phyloP scores from a whole-genome alignment of 805 yeast species.

The Ogataea neopini region DNA sequence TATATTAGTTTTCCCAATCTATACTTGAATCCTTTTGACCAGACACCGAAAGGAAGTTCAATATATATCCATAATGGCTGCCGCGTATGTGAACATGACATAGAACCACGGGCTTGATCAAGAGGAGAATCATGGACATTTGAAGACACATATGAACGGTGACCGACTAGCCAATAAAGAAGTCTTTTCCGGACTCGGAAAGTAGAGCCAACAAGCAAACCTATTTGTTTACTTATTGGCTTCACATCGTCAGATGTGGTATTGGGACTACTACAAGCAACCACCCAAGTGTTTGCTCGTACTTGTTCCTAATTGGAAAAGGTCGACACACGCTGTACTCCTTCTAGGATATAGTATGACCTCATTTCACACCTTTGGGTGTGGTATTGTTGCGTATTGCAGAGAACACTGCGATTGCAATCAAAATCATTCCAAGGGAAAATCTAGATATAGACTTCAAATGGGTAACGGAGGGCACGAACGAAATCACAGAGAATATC shows the following conservation, averaged over 20 bases:
- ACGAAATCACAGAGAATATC: constrained; percentile 2
- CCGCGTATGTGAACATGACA: constrained; percentile 28
- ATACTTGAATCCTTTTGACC: constrained; percentile 1
- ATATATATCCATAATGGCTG: constrained; percentile 27
- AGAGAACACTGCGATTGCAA: constrained; percentile 20
- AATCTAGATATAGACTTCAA: constrained; percentile 15
- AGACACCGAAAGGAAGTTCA: constrained; percentile 5
- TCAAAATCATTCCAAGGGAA: constrained; percentile 39
- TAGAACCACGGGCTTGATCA: not conserved
- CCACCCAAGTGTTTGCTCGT: constrained; percentile 26
- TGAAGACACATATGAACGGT: constrained; percentile 3
- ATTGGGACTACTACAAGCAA: constrained; percentile 36
- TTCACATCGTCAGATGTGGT: constrained; percentile 28
- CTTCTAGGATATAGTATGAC: constrained; percentile 23
- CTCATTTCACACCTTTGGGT: constrained; percentile 23
- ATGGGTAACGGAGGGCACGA: constrained; percentile 3
- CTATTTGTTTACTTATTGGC: constrained; percentile 7
- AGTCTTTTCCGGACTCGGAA: constrained; percentile 9
- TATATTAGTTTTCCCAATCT: constrained; percentile 6
- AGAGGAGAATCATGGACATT: constrained; percentile 3
- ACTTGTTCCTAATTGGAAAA: constrained; percentile 33
- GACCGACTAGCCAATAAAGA: constrained; percentile 1
- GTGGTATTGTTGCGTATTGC: constrained; percentile 31
- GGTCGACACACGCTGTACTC: constrained; percentile 31
- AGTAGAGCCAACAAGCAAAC: constrained; percentile 10